Evolutionary conservation across 1,139 yeast genomes (phyloP), one percentile per base, ranked within the genome.

Genomic region (Debaryomyces sp.): DNA sequence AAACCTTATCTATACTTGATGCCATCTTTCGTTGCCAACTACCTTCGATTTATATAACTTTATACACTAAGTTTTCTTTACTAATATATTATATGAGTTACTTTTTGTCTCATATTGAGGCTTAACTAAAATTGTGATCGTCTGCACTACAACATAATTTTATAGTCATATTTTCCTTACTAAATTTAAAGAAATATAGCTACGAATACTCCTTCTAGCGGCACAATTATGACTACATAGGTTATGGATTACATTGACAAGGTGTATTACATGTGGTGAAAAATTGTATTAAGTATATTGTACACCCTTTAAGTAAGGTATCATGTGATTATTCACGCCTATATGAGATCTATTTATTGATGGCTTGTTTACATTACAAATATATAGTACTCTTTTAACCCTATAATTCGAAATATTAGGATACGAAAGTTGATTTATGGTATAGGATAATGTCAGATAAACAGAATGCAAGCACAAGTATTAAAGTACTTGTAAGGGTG

Each of bases 401-500:
- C 4, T 9, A 21, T 7, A 18, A 6, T 10, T 22, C 38, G 22
- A 35, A 17, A 9, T 7, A 8, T 8, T 21, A 10, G 9, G 13
- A 5, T 9, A 22, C n/a, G n/a, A 2, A 35, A 6, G 27, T 15
- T n/a, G 27, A 35, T 21, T 35, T n/a, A 12, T 12, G 17, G 27
- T 21, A 6, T 8, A 22, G 2, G 1, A 15, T 35, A 10, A 43
- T 43, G 42, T 6, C 15, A 17, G 41, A 30, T 9, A 18, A 24
- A n/a, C 26, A 21, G 18, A 30, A 38, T 43, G 46, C 39, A 12
- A 46, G 48, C 8, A 63, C 62, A 47, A 68, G 68, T 46, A 75
- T 78, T 37, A 74, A 72, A 49, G 82, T 78, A 0, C 60, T 73
- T 29, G 80, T 77, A 1, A 59, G 84, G 8, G 80, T 77, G 1